A percentile compares a stretch with the other conserved stretches of the same genome.
Conservation (phyloP, 2,329 filamentous ascomycete genomes). For the Alternaria infectoria region DNA sequence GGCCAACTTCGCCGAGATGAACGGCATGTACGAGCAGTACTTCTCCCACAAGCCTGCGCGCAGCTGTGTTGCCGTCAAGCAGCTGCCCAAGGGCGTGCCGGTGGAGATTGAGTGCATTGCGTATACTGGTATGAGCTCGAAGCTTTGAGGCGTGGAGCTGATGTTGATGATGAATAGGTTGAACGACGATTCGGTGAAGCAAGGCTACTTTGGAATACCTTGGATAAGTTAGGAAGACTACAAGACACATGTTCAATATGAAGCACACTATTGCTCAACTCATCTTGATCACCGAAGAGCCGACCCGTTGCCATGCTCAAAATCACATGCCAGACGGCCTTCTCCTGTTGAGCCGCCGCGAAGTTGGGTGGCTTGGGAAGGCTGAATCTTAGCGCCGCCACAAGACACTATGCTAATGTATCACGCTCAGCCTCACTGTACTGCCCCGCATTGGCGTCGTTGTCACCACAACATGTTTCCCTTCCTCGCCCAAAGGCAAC, state of each 20-base stretch:
- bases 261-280: not conserved
- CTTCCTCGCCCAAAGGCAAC: not conserved
- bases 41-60: slow-evolving; percentile 84
- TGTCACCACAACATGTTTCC: not conserved
- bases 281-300: not conserved
- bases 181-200: not conserved
- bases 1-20: slow-evolving; percentile 87
- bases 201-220: not conserved
- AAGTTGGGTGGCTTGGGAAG: not conserved
- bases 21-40: slow-evolving; percentile 82
- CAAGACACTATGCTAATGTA: not conserved
- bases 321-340: not conserved
- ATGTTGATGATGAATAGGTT: slow-evolving; percentile 23
- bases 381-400: not conserved
- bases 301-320: not conserved
- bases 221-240: not conserved
- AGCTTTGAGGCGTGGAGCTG: slow-evolving; percentile 18
- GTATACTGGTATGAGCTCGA: slow-evolving; percentile 47
- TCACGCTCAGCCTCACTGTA: not conserved
- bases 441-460: not conserved
- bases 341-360: not conserved
- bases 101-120: slow-evolving; percentile 93
- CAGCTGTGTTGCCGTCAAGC: slow-evolving; percentile 88
- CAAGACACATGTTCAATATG: not conserved
- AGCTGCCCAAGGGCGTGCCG: slow-evolving; percentile 82